Evolutionary conservation across 148 eudicot species (phyloP).

Genomic region (Polygonum aviculare): DNA sequence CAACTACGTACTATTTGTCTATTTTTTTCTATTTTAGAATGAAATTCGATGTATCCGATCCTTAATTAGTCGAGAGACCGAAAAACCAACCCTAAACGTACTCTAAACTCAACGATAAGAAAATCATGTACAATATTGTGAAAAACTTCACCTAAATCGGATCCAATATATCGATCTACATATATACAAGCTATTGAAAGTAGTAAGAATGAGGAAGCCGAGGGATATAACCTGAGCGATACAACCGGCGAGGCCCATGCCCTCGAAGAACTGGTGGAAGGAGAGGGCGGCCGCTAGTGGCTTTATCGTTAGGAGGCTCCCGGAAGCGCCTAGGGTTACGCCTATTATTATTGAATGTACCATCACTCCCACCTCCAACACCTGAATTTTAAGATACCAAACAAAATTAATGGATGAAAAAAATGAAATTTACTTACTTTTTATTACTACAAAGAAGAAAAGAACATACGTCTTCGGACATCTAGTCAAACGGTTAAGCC

Average conservation of each 20-base stretch:
- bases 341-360: conserved; percentile 54
- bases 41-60: too few species aligned
- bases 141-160: too few species aligned
- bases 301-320: conserved; percentile 31
- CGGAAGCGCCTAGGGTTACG: conserved; percentile 38
- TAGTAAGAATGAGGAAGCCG: neutral
- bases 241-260: conserved; percentile 48
- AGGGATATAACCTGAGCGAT: conserved; percentile 22
- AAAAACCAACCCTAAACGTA: too few species aligned
- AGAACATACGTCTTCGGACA: neutral
- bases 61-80: too few species aligned
- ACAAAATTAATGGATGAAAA: neutral
- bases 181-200: neutral
- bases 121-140: too few species aligned
- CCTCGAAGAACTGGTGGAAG: conserved; percentile 51
- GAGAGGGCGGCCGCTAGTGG: conserved; percentile 35
- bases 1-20: too few species aligned
- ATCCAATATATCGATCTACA: too few species aligned
- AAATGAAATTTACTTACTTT: neutral
- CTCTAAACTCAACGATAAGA: too few species aligned
- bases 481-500: too few species aligned
- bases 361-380: conserved; percentile 40
- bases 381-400: conserved; percentile 15
- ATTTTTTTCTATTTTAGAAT: too few species aligned
- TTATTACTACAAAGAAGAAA: too few species aligned